Conservation (phyloP, 2,329 filamentous ascomycete genomes). For the Shiraia sp. region DNA sequence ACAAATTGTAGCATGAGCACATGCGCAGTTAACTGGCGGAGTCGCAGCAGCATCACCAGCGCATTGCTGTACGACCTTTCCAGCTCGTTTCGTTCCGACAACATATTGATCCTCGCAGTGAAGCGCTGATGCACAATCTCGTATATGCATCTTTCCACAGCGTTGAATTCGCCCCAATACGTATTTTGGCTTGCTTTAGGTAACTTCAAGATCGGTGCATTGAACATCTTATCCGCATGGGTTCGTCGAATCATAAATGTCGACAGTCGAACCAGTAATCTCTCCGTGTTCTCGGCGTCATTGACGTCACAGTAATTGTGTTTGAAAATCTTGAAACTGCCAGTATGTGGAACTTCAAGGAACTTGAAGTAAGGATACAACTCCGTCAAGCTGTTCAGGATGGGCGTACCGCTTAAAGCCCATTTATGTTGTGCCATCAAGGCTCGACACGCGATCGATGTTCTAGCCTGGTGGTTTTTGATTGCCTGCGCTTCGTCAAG, state of each 20-base stretch:
- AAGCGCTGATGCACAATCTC: constrained; percentile 54
- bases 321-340: constrained; percentile 49
- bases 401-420: constrained; percentile 51
- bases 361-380: constrained; percentile 51
- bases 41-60: constrained; percentile 53
- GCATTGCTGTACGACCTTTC: constrained; percentile 46
- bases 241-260: constrained; percentile 61
- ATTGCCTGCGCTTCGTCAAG: constrained; percentile 63
- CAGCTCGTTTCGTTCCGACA: constrained; percentile 21
- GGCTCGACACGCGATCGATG: constrained; percentile 51
- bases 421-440: constrained; percentile 46
- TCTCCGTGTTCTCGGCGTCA: constrained; percentile 34
- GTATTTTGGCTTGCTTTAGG: constrained; percentile 53
- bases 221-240: constrained; percentile 57
- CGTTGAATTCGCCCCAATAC: constrained; percentile 54
- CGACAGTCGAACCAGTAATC: constrained; percentile 43
- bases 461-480: constrained; percentile 53
- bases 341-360: constrained; percentile 46
- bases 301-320: constrained; percentile 47
- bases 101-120: constrained; percentile 47
- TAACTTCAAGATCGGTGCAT: constrained; percentile 57
- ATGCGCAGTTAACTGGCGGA: constrained; percentile 58
- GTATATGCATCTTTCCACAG: constrained; percentile 58
- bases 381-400: constrained; percentile 40
- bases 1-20: constrained; percentile 53